Conservation (phyloP, 2,329 filamentous ascomycete genomes). For the Fusarium papillatum region DNA sequence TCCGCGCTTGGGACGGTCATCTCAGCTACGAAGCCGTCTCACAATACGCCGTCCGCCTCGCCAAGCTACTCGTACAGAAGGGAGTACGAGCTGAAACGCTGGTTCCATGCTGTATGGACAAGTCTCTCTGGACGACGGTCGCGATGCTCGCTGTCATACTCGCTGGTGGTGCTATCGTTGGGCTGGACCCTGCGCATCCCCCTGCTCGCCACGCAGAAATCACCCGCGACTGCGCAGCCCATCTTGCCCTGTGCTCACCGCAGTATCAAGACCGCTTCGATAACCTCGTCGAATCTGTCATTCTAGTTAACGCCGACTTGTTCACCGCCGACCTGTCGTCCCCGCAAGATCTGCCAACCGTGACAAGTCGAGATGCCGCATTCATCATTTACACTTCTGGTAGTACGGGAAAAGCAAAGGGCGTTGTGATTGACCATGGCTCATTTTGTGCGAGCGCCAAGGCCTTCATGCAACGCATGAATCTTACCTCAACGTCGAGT, state of each 20-base stretch:
- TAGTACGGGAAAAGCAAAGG: constrained; percentile 42
- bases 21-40: constrained; percentile 28
- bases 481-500: neutral
- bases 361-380: constrained; percentile 3
- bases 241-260: constrained; percentile 18
- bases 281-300: neutral
- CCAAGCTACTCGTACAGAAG: constrained; percentile 1
- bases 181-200: constrained; percentile 40
- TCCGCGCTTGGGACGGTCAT: constrained; percentile 38
- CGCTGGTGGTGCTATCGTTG: constrained; percentile 41
- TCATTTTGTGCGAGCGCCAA: constrained; percentile 22
- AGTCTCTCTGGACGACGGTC: constrained; percentile 39
- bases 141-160: constrained; percentile 43
- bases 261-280: constrained; percentile 19
- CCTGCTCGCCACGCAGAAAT: constrained; percentile 21
- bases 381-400: constrained; percentile 42
- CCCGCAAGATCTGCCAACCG: neutral
- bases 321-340: neutral
- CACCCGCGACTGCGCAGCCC: constrained; percentile 12
- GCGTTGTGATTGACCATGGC: constrained; percentile 37
- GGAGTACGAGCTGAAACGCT: constrained; percentile 12
- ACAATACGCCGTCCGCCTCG: constrained; percentile 8
- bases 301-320: neutral
- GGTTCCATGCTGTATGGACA: constrained; percentile 41
- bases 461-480: constrained; percentile 27